Evolutionary conservation across 2,329 filamentous ascomycete species (phyloP), one percentile per base, ranked within the genome.

Genomic region (Alternaria longipes): DNA sequence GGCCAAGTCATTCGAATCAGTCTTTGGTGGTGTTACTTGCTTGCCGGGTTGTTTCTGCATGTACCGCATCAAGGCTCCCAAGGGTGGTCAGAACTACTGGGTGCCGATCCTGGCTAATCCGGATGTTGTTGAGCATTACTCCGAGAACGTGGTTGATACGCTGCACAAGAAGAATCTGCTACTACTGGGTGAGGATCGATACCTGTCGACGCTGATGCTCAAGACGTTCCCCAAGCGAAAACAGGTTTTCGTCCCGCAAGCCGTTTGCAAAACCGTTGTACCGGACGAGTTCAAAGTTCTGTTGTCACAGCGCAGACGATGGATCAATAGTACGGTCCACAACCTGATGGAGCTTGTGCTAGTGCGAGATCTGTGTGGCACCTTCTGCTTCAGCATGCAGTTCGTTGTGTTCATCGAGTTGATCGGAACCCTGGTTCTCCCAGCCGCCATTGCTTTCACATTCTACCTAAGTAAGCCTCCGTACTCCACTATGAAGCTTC

Each of bases 361-460:
- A 34, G 96, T 99, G 45, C 89, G 94, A 66, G 95, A 99, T 83
- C 87, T 99, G 16, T 99, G 95, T 76, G 95, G 95, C 68, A 99
- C 95, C 3, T 99, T 99, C 84, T 99, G 96, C 84, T 99, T 99
- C 85, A 97, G 93, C 80, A 99, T 99, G 95, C 95, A 99, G 81
- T 99, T 99, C 77, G 90, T 99, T 67, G 91, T 99, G 65, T 97
- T 94, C 78, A 91, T 99, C 74, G 95, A 99, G 81, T 85, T 99
- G 56, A 87, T 98, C 56, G 95, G 95, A 72, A 99, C 96, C 2
- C 84, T 99, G 55, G 95, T 99, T 11, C 85, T 99, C 22, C 95
- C 95, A 3, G 96, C 95, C 47, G 96, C 96, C 68, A 98, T 99
- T 77, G 90, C 92, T 4, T 99, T 99, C 79, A 99, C 95, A 20